phyloP scores from a whole-genome alignment of 306 rosid genomes.

The Phaseolus lunatus region DNA sequence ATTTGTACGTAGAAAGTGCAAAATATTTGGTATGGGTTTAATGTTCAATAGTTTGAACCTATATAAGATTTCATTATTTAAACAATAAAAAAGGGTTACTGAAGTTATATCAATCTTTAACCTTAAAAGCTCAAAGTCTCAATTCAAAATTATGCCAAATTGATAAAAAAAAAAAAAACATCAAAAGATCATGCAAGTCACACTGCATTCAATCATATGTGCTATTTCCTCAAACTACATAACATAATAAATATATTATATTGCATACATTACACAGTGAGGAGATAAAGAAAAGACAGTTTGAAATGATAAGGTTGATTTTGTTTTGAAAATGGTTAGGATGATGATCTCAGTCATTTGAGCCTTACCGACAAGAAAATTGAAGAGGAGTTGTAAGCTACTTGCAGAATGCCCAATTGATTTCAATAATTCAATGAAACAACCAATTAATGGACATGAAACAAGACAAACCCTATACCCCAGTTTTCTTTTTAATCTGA shows the following conservation, averaged over 20 bases:
- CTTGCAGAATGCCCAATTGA: background rate
- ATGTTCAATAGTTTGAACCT: too few species aligned
- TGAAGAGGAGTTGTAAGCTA: background rate
- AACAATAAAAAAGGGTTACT: too few species aligned
- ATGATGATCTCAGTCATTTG: background rate
- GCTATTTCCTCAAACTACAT: too few species aligned
- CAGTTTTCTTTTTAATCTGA: conserved; percentile 1
- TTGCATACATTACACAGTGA: background rate
- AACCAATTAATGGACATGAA: conserved; percentile 12
- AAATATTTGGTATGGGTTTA: too few species aligned
- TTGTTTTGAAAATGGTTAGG: background rate
- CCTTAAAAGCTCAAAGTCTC: too few species aligned
- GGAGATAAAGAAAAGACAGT: background rate
- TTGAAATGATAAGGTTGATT: background rate
- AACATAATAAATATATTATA: background rate
- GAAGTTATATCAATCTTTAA: too few species aligned
- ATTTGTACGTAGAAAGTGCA: too few species aligned
- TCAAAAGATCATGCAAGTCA: too few species aligned
- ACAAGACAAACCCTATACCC: conserved; percentile 35
- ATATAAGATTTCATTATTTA: too few species aligned
- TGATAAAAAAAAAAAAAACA: too few species aligned
- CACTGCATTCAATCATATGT: too few species aligned
- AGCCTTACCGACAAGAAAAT: conserved; percentile 13
- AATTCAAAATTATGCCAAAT: too few species aligned
- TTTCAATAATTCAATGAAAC: conserved; percentile 27